A percentile compares a stretch with the other conserved stretches of the same genome.
phyloP scores from a whole-genome alignment of 164 flowering plant genomes.

The Amborella trichopoda region DNA sequence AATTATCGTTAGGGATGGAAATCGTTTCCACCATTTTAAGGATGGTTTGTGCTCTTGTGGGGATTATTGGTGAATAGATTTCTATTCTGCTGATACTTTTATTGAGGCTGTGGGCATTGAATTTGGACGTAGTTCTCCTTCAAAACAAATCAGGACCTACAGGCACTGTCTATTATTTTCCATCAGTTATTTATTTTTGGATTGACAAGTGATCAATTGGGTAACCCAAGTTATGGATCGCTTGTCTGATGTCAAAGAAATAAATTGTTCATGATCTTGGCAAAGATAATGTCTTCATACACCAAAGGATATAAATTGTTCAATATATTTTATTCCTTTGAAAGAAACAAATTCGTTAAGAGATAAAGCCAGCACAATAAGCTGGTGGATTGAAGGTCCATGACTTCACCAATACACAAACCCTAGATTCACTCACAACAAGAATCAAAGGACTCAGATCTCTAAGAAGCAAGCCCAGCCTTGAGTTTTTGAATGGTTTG shows the following conservation, averaged over 20 bases:
- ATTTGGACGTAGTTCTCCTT: too few species aligned
- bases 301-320: not conserved
- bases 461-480: constrained; percentile 11
- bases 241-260: not conserved
- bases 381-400: not conserved
- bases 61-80: constrained; percentile 36
- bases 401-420: not conserved
- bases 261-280: too few species aligned
- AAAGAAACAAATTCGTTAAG: not conserved
- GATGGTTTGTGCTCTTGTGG: constrained; percentile 47
- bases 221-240: not conserved
- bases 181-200: not conserved
- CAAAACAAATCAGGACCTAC: too few species aligned
- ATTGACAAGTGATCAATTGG: too few species aligned
- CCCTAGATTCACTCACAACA: not conserved
- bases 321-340: not conserved
- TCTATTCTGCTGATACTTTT: not conserved
- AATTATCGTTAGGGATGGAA: constrained; percentile 43
- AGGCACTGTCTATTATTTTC: not conserved
- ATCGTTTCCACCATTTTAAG: constrained; percentile 46
- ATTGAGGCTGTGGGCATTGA: not conserved
- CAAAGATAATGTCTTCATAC: not conserved
- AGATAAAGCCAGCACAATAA: not conserved
- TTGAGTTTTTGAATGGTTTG: constrained; percentile 15
- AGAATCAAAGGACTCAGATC: not conserved